Evolutionary conservation across 2,329 filamentous ascomycete genomes (phyloP).

Genomic region (Arthrinium phaeospermum): DNA sequence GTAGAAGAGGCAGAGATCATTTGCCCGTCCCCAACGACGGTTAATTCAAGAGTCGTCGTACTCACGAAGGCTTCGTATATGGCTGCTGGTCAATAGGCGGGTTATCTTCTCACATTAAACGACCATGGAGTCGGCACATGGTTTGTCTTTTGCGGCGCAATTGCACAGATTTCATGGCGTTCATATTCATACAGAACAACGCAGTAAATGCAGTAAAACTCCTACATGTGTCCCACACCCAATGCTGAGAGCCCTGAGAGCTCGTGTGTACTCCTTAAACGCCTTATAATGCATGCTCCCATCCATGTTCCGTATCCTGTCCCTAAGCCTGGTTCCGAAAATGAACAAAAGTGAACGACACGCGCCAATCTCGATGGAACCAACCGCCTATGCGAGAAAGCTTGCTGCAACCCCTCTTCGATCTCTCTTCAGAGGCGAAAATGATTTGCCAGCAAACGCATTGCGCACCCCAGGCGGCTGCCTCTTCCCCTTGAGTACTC

Average conservation of each 20-base stretch:
- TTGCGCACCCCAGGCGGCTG: conserved; percentile 48
- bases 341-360: not conserved
- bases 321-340: conserved; percentile 3
- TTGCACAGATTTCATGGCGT: conserved; percentile 11
- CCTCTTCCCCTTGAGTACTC: conserved; percentile 38
- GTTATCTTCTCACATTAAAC: not conserved
- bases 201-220: conserved; percentile 17
- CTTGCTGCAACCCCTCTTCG: conserved; percentile 67
- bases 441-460: conserved; percentile 59
- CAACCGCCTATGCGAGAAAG: conserved; percentile 54
- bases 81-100: not conserved
- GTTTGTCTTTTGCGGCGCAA: not conserved
- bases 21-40: not conserved
- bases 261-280: conserved; percentile 7
- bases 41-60: not conserved
- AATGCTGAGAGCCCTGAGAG: conserved; percentile 1
- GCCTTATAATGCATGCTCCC: conserved; percentile 23
- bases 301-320: not conserved
- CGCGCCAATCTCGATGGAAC: conserved; percentile 5
- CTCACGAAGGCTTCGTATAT: not conserved
- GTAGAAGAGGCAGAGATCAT: not conserved
- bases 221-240: conserved; percentile 3
- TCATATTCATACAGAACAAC: conserved; percentile 28
- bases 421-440: conserved; percentile 77
- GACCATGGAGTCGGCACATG: not conserved